Evolutionary conservation across 495 filamentous ascomycete species (phyloP).

Genomic region (Aspergillus hancockii): DNA sequence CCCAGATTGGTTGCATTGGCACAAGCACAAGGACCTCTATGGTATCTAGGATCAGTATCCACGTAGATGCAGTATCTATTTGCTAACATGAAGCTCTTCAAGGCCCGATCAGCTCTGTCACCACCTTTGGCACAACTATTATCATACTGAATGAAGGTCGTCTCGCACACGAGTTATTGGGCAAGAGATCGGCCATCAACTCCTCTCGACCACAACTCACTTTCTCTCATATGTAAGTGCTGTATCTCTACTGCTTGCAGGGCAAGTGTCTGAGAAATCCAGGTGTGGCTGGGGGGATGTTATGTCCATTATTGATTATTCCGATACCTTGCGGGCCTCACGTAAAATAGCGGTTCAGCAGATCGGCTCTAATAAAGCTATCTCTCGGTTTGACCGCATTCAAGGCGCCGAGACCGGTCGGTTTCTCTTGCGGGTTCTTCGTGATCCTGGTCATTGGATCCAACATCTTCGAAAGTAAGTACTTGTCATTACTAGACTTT

Average conservation of each 20-base stretch:
- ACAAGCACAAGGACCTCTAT: constrained; percentile 52
- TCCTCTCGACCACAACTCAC: constrained; percentile 41
- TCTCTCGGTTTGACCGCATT: constrained; percentile 31
- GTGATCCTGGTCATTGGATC: constrained; percentile 32
- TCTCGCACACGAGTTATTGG: constrained; percentile 42
- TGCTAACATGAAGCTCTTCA: not conserved
- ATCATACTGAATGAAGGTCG: constrained; percentile 47
- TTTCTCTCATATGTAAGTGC: constrained; percentile 40
- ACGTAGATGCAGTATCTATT: too few relatives aligned
- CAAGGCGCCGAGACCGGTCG: constrained; percentile 38
- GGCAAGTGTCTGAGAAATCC: not conserved
- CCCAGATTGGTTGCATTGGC: constrained; percentile 48
- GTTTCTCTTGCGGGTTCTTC: constrained; percentile 40
- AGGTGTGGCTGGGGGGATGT: constrained; percentile 40
- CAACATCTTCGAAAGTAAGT: constrained; percentile 40
- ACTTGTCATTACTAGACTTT: constrained; percentile 33
- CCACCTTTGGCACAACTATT: constrained; percentile 47
- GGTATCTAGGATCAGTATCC: constrained; percentile 20
- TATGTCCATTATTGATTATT: not conserved
- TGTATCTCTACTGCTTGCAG: not conserved
- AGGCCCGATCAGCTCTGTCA: constrained; percentile 51
- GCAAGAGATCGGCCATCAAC: constrained; percentile 40
- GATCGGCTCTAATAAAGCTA: constrained; percentile 13
- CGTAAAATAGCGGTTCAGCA: not conserved
- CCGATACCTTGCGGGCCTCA: constrained; percentile 1